Conservation (phyloP, 805 yeast genomes). For the Monosporozyma aerobia region DNA sequence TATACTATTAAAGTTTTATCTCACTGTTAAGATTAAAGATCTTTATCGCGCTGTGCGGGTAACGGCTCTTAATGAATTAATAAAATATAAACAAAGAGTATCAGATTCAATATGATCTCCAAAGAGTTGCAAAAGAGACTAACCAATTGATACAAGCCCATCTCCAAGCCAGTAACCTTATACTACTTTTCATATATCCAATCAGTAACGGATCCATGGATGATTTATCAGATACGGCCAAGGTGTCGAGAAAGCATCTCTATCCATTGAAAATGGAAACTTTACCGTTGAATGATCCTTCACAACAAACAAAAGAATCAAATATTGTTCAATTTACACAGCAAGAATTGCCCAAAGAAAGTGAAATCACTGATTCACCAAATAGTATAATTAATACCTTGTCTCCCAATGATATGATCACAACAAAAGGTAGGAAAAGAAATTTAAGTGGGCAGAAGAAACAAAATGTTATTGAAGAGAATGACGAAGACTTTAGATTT, state of each 20-base stretch:
- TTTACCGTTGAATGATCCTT: slow-evolving; percentile 9
- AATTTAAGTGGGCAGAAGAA: background rate
- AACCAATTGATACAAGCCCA: background rate
- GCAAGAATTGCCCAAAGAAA: background rate
- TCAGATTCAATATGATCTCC: background rate
- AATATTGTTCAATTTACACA: background rate
- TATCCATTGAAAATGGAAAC: slow-evolving; percentile 22
- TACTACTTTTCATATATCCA: background rate
- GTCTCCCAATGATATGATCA: slow-evolving; percentile 3
- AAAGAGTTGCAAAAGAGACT: background rate
- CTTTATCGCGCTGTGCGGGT: background rate
- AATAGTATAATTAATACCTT: background rate
- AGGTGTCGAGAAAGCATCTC: slow-evolving; percentile 8
- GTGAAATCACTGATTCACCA: background rate
- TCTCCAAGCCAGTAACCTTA: background rate
- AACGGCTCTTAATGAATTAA: background rate
- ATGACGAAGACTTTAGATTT: slow-evolving; percentile 27
- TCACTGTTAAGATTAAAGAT: background rate
- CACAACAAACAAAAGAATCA: background rate
- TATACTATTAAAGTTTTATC: background rate
- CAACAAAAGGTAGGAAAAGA: slow-evolving; percentile 6
- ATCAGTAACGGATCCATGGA: background rate
- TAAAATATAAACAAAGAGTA: background rate
- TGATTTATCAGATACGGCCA: background rate
- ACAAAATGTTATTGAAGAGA: slow-evolving; percentile 8